These are phyloP conservation scores for Cyphellophora europaea DNA, from an alignment of 2,329 filamentous ascomycete genomes.

Conservation along the genomic window DNA sequence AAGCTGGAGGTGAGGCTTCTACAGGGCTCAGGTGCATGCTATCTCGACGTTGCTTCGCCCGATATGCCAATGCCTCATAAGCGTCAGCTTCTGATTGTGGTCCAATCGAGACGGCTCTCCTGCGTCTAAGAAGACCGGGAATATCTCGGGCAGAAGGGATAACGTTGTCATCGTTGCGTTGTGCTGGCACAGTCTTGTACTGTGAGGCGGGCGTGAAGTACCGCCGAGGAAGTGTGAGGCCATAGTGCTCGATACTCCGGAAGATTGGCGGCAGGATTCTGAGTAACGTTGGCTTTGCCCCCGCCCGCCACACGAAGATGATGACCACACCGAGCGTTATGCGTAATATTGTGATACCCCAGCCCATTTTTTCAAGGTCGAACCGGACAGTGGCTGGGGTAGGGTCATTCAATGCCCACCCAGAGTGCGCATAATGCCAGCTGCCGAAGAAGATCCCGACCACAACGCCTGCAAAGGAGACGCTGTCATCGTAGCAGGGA, in stretches of 20 bases:
- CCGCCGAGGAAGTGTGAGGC: slow-evolving; percentile 70
- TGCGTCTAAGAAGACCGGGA: slow-evolving; percentile 64
- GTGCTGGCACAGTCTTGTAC: slow-evolving; percentile 72
- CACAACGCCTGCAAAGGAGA: slow-evolving; percentile 83
- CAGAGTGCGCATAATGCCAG: slow-evolving; percentile 61
- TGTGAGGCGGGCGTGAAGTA: slow-evolving; percentile 88
- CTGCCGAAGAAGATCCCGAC: slow-evolving; percentile 74
- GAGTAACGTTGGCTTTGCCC: slow-evolving; percentile 76
- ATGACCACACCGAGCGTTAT: slow-evolving; percentile 71
- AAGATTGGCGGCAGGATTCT: slow-evolving; percentile 75
- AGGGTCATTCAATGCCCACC: slow-evolving; percentile 24
- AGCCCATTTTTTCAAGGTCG: slow-evolving; percentile 56
- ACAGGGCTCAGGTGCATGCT: slow-evolving; percentile 32
- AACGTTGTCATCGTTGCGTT: slow-evolving; percentile 73
- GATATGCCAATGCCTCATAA: slow-evolving; percentile 88
- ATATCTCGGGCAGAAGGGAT: slow-evolving; percentile 85
- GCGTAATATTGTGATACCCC: slow-evolving; percentile 53
- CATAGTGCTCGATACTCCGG: slow-evolving; percentile 69
- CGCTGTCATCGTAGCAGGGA: slow-evolving; percentile 92
- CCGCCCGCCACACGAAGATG: slow-evolving; percentile 82
- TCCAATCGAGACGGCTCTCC: slow-evolving; percentile 78
- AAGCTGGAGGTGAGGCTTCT: slow-evolving; percentile 4
- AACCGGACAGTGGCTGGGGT: slow-evolving; percentile 55
- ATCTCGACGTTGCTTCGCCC: slow-evolving; percentile 59
- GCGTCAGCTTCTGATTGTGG: slow-evolving; percentile 91